A percentile compares a stretch with the other conserved stretches of the same genome.
Conservation (phyloP, 306 rosid genomes). For the Datisca glomerata region DNA sequence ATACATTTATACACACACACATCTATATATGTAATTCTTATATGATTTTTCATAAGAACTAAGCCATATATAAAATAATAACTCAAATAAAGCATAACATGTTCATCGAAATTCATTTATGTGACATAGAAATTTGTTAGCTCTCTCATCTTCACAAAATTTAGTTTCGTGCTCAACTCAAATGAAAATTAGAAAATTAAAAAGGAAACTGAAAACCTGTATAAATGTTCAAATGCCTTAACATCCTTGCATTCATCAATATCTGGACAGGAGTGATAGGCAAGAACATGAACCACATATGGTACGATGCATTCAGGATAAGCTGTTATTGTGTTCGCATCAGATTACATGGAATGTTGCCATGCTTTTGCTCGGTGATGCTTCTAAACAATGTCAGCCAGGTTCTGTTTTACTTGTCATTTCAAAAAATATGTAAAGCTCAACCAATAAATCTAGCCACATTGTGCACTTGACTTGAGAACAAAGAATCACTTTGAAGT, state of each 20-base stretch:
- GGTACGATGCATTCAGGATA: slow-evolving; percentile 85
- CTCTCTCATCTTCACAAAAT: too few relatives aligned
- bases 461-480: neutral
- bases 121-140: too few relatives aligned
- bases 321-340: slow-evolving; percentile 49
- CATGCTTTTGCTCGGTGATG: slow-evolving; percentile 71
- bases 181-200: too few relatives aligned
- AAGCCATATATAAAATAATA: too few relatives aligned
- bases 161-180: too few relatives aligned
- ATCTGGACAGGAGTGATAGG: slow-evolving; percentile 80
- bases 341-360: slow-evolving; percentile 45
- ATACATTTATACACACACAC: too few relatives aligned
- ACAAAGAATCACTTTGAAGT: slow-evolving; percentile 7
- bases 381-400: slow-evolving; percentile 85
- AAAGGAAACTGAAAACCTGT: too few relatives aligned
- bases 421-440: slow-evolving; percentile 23
- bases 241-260: slow-evolving; percentile 84
- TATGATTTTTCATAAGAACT: too few relatives aligned
- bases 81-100: too few relatives aligned
- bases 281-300: slow-evolving; percentile 71
- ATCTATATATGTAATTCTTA: too few relatives aligned
- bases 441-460: slow-evolving; percentile 2
- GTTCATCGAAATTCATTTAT: too few relatives aligned
- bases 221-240: slow-evolving; percentile 57
- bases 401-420: slow-evolving; percentile 65